Conservation (phyloP, 2,329 filamentous ascomycete species). For the Apiospora koreana region DNA sequence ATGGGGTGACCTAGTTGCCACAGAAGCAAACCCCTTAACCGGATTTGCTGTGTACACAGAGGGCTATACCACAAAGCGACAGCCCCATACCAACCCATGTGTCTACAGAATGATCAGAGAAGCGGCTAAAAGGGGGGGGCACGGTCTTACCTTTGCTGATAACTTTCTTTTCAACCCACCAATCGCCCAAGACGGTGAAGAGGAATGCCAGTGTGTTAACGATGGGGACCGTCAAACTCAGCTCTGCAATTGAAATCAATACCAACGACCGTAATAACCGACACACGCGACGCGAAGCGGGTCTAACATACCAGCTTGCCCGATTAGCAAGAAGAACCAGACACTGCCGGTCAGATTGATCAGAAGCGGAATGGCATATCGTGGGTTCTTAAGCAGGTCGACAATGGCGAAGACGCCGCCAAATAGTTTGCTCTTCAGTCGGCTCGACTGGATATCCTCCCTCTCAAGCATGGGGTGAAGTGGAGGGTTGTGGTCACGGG, state of each 20-base stretch:
- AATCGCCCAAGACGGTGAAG: slow-evolving; percentile 94
- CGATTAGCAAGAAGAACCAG: slow-evolving; percentile 96
- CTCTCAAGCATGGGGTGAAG: slow-evolving; percentile 55
- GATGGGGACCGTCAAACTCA: slow-evolving; percentile 92
- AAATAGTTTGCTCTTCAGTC: slow-evolving; percentile 63
- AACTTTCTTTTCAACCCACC: slow-evolving; percentile 90
- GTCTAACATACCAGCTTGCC: slow-evolving; percentile 73
- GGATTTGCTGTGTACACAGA: slow-evolving; percentile 75
- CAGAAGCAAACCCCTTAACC: slow-evolving; percentile 4
- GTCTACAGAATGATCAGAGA: slow-evolving; percentile 48
- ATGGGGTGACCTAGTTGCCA: neutral
- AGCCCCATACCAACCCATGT: slow-evolving; percentile 82
- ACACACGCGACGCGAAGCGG: no score
- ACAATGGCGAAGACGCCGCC: slow-evolving; percentile 72
- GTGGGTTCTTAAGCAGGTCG: slow-evolving; percentile 78
- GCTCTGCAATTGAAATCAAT: slow-evolving; percentile 53
- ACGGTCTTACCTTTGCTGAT: slow-evolving; percentile 71
- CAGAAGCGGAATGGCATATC: slow-evolving; percentile 81
- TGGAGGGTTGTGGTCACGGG: slow-evolving; percentile 70
- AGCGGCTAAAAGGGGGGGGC: neutral
- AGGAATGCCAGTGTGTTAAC: slow-evolving; percentile 92
- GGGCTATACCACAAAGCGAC: slow-evolving; percentile 75
- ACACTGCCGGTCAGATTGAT: slow-evolving; percentile 90
- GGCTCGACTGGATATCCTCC: slow-evolving; percentile 54
- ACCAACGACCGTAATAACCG: neutral